A percentile compares a stretch with the other conserved stretches of the same genome.
Evolutionary conservation across 768 basidiomycete genomes (phyloP).

Genomic region (Phlebiopsis gigantea): DNA sequence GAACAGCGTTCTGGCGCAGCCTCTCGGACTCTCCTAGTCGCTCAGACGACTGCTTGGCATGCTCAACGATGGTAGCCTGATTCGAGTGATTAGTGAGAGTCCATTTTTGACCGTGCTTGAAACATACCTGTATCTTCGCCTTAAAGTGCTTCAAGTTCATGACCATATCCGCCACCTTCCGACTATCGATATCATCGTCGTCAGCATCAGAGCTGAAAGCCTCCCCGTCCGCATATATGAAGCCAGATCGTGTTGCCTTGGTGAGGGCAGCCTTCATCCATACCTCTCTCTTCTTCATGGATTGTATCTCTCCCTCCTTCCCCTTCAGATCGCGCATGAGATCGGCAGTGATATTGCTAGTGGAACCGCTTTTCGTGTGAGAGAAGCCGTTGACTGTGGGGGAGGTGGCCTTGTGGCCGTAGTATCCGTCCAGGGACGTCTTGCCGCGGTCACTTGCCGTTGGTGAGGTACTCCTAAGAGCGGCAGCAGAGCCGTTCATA

Average conservation of each 20-base stretch:
- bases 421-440: constrained; percentile 60
- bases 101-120: neutral
- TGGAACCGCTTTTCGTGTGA: constrained; percentile 45
- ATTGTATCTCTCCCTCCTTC: constrained; percentile 79
- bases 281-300: constrained; percentile 65
- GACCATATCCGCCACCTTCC: constrained; percentile 61
- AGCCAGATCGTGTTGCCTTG: constrained; percentile 75
- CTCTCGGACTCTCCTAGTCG: constrained; percentile 78
- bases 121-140: constrained; percentile 76
- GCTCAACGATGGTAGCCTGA: constrained; percentile 68
- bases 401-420: constrained; percentile 37
- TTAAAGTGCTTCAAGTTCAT: constrained; percentile 85
- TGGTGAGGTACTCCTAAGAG: constrained; percentile 51
- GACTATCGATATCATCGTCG: constrained; percentile 40
- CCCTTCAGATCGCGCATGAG: constrained; percentile 73
- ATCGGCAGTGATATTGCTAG: constrained; percentile 69
- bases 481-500: constrained; percentile 40
- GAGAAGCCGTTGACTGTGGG: constrained; percentile 46
- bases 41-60: constrained; percentile 73
- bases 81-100: neutral
- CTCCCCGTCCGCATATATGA: constrained; percentile 55
- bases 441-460: constrained; percentile 40
- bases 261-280: constrained; percentile 84
- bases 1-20: constrained; percentile 68
- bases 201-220: constrained; percentile 31